Conservation (phyloP, 495 filamentous ascomycete species). For the Penicillium bovifimosum region DNA sequence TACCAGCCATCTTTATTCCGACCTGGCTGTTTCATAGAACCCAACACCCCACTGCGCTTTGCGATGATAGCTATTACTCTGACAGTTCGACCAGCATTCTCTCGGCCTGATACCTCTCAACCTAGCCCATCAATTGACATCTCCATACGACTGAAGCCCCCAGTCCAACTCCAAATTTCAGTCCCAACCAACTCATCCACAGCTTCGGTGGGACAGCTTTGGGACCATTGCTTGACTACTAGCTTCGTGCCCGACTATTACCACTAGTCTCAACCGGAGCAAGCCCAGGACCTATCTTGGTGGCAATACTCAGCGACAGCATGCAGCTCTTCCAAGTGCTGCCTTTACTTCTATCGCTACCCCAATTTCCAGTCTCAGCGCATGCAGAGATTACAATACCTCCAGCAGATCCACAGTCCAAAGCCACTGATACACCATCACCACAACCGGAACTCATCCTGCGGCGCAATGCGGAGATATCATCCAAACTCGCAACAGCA, state of each 20-base stretch:
- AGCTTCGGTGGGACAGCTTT: background rate
- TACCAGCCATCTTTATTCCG: background rate
- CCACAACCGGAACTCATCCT: background rate
- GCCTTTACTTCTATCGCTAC: background rate
- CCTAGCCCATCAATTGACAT: background rate
- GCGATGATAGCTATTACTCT: background rate
- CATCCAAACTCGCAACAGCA: conserved; percentile 10
- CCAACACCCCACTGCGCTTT: background rate
- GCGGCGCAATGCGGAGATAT: conserved; percentile 24
- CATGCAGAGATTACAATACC: background rate
- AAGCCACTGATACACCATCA: no score
- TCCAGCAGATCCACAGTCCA: background rate
- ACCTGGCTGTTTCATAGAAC: background rate
- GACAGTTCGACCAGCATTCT: background rate
- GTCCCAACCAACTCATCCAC: background rate
- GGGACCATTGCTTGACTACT: background rate
- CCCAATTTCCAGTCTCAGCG: background rate
- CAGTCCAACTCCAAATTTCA: background rate
- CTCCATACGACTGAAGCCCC: background rate
- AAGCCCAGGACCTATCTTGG: background rate
- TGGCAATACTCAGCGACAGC: background rate
- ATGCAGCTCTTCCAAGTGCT: background rate
- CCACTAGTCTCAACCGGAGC: background rate
- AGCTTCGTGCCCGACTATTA: background rate
- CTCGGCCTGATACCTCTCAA: background rate